Percentiles rank a stretch among this genome's conserved stretches.
Evolutionary conservation across 352 stramenopile genomes (phyloP).

Genomic region (Globisporangium parvum): DNA sequence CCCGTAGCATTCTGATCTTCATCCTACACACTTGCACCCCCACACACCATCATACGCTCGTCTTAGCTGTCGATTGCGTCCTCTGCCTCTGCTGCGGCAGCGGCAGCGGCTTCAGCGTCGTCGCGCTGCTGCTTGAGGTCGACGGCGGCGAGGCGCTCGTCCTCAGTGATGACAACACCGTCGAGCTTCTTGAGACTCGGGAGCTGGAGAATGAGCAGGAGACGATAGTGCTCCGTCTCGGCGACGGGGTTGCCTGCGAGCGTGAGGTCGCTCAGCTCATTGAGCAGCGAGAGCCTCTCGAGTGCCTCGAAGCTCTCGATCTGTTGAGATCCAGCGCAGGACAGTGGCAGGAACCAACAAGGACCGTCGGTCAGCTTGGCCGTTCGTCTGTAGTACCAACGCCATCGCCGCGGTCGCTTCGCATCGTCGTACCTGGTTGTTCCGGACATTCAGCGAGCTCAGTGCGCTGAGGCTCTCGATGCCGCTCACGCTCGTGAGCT

Average conservation of each 20-base stretch:
- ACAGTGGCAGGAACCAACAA: not conserved
- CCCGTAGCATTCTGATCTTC: too few relatives aligned
- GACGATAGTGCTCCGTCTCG: conserved; percentile 49
- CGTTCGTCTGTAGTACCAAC: not conserved
- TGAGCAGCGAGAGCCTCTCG: conserved; percentile 37
- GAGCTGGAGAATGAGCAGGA: conserved; percentile 41
- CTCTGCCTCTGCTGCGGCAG: conserved; percentile 20
- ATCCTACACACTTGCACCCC: too few relatives aligned
- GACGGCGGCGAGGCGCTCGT: conserved; percentile 54
- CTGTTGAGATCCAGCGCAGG: not conserved
- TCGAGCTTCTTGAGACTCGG: conserved; percentile 59
- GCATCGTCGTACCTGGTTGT: conserved; percentile 45
- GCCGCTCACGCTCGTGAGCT: conserved; percentile 42
- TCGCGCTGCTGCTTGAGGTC: conserved; percentile 50
- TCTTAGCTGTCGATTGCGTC: conserved; percentile 1
- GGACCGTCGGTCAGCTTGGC: not conserved
- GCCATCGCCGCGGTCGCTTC: not conserved
- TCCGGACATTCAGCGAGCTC: conserved; percentile 36
- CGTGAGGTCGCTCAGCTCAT: conserved; percentile 33
- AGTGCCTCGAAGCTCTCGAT: conserved; percentile 25
- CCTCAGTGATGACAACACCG: conserved; percentile 40
- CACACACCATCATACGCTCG: not conserved
- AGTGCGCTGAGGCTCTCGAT: conserved; percentile 44
- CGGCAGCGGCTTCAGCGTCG: conserved; percentile 17
- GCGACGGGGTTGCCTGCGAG: conserved; percentile 49